Conservation (phyloP, 2,329 filamentous ascomycete genomes). For the Venturia aucupariae region DNA sequence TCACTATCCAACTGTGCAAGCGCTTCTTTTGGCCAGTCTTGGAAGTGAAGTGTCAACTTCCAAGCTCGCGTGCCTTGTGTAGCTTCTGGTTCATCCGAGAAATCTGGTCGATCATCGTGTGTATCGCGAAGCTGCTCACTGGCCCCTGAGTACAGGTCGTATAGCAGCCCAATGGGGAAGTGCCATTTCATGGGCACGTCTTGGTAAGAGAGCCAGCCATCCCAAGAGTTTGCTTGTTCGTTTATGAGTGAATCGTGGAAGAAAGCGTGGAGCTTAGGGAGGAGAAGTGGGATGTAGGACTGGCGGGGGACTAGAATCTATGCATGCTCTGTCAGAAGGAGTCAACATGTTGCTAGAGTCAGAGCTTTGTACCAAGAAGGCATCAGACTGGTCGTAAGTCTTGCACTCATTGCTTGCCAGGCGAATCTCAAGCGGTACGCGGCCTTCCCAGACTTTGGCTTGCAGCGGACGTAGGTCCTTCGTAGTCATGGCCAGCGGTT, state of each 20-base stretch:
- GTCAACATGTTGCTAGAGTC: not conserved
- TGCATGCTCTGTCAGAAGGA: slow-evolving; percentile 12
- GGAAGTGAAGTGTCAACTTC: slow-evolving; percentile 54
- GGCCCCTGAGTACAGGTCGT: slow-evolving; percentile 57
- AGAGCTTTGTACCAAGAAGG: slow-evolving; percentile 44
- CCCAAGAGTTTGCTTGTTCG: slow-evolving; percentile 40
- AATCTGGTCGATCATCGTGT: slow-evolving; percentile 4
- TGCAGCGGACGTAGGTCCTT: slow-evolving; percentile 31
- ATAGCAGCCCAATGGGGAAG: slow-evolving; percentile 59
- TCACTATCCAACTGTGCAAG: slow-evolving; percentile 48
- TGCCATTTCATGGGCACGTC: slow-evolving; percentile 63
- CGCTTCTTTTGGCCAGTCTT: slow-evolving; percentile 48
- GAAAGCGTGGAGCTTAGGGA: slow-evolving; percentile 54
- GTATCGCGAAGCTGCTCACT: slow-evolving; percentile 19
- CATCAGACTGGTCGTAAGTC: slow-evolving; percentile 49
- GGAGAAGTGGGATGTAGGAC: slow-evolving; percentile 59
- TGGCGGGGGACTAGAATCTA: slow-evolving; percentile 55
- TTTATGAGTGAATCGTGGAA: slow-evolving; percentile 51
- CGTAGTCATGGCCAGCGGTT: slow-evolving; percentile 10
- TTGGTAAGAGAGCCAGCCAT: slow-evolving; percentile 59
- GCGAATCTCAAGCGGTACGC: slow-evolving; percentile 50
- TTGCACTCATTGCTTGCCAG: slow-evolving; percentile 51
- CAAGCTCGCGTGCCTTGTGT: slow-evolving; percentile 38
- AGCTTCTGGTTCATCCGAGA: slow-evolving; percentile 17
- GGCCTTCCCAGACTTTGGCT: slow-evolving; percentile 48